phyloP scores from a whole-genome alignment of 2,329 filamentous ascomycete genomes.

The Pleomassaria siparia region DNA sequence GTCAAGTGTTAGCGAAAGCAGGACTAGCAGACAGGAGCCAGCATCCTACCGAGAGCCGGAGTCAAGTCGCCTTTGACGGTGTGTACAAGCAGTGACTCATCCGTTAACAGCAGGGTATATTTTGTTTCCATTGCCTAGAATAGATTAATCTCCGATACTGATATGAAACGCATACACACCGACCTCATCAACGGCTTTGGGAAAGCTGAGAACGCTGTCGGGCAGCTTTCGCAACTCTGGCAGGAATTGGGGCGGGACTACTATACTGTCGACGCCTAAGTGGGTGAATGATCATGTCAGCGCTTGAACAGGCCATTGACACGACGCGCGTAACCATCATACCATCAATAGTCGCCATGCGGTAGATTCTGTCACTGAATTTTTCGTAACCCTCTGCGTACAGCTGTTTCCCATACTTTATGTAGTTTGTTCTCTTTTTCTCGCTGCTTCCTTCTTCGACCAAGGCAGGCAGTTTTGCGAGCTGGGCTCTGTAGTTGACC shows the following conservation, averaged over 20 bases:
- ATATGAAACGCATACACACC: background rate
- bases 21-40: too few species aligned
- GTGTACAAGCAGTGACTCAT: constrained; percentile 18
- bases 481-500: constrained; percentile 21
- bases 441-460: constrained; percentile 12
- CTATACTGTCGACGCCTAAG: constrained; percentile 25
- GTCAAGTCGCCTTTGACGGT: constrained; percentile 38
- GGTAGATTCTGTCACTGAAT: constrained; percentile 33
- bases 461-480: constrained; percentile 29
- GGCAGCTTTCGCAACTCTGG: constrained; percentile 36
- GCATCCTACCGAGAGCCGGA: constrained; percentile 38
- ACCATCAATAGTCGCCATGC: constrained; percentile 11
- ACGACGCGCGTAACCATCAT: background rate
- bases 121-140: constrained; percentile 30
- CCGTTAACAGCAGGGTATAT: constrained; percentile 31
- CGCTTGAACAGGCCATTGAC: background rate
- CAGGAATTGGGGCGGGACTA: constrained; percentile 31
- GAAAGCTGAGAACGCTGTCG: constrained; percentile 37
- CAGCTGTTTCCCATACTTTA: constrained; percentile 25
- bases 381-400: constrained; percentile 33
- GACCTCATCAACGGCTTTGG: constrained; percentile 26
- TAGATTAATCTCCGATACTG: constrained; percentile 9
- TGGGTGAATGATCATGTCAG: constrained; percentile 9
- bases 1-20: constrained; percentile 10
- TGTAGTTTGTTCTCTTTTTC: constrained; percentile 23